phyloP scores from a whole-genome alignment of 2,329 filamentous ascomycete species.

The Mollisia scopiformis region DNA sequence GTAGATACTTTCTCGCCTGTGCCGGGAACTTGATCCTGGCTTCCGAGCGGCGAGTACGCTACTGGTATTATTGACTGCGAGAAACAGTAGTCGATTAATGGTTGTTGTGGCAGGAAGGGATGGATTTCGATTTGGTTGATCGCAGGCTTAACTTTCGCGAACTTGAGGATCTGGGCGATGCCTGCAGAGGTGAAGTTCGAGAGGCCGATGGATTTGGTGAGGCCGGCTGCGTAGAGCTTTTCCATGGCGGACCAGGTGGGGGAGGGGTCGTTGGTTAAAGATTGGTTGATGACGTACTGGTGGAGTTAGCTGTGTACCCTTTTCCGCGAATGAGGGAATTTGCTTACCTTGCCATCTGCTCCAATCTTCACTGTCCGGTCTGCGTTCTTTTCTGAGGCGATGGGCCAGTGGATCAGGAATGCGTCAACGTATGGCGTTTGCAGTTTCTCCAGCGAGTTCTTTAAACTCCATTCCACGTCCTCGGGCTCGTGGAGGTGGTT shows the following conservation, averaged over 20 bases:
- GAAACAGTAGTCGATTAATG: conserved; percentile 70
- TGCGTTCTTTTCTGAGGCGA: conserved; percentile 76
- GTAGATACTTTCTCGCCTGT: conserved; percentile 68
- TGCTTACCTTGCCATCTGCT: conserved; percentile 51
- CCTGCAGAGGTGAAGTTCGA: conserved; percentile 60
- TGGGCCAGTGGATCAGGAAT: conserved; percentile 82
- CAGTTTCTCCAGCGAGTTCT: conserved; percentile 72
- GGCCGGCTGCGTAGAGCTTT: conserved; percentile 61
- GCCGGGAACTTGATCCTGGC: conserved; percentile 66
- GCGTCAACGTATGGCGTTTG: conserved; percentile 82
- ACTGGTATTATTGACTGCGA: conserved; percentile 72
- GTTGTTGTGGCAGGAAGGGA: conserved; percentile 72
- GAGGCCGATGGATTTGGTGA: conserved; percentile 61
- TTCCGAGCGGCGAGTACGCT: conserved; percentile 70
- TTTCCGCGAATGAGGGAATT: background rate
- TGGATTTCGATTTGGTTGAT: conserved; percentile 70
- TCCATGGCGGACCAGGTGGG: conserved; percentile 78
- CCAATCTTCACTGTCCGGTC: conserved; percentile 63
- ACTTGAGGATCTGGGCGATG: conserved; percentile 54
- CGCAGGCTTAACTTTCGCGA: conserved; percentile 50
- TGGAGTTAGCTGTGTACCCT: conserved; percentile 5
- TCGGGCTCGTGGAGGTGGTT: conserved; percentile 69
- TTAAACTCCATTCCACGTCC: conserved; percentile 69
- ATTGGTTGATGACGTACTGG: conserved; percentile 64
- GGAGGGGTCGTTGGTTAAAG: conserved; percentile 67